These are phyloP conservation scores for Avena atlantica DNA, from an alignment of 176 grass and related monocot species.

Conservation along the genomic window DNA sequence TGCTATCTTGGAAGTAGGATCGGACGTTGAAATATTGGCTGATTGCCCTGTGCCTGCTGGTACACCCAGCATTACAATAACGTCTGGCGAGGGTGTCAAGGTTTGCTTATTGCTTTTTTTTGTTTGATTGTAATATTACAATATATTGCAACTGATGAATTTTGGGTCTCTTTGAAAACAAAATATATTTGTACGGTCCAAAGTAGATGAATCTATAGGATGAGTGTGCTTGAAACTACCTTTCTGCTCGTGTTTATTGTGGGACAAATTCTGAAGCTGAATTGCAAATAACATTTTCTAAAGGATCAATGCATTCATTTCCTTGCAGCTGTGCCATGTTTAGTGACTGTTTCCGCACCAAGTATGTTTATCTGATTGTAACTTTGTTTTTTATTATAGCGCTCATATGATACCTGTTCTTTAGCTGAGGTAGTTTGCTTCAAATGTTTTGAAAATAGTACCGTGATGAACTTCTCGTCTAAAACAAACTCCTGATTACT, in stretches of 20 bases:
- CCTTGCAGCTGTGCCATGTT: not conserved
- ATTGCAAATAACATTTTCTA: not conserved
- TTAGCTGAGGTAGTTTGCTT: not conserved
- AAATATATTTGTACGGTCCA: not conserved
- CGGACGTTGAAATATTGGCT: constrained; percentile 86
- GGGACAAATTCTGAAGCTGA: not conserved
- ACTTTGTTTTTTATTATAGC: not conserved
- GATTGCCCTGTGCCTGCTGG: constrained; percentile 72
- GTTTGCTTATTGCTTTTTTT: constrained; percentile 49
- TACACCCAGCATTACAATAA: constrained; percentile 49
- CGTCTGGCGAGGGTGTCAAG: constrained; percentile 53
- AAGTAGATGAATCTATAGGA: constrained; percentile 17
- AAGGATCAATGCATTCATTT: not conserved
- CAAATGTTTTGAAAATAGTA: not conserved
- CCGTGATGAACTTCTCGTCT: not conserved
- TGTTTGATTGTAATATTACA: not conserved
- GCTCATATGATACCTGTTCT: not conserved
- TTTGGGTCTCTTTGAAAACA: not conserved
- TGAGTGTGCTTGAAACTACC: not conserved
- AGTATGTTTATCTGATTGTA: not conserved
- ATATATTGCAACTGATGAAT: not conserved
- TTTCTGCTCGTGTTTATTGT: not conserved
- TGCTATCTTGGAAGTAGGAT: constrained; percentile 88
- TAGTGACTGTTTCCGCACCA: not conserved
- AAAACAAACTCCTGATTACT: not conserved